A percentile compares a stretch with the other conserved stretches of the same genome.
Conservation (phyloP, 1,284 basidiomycete genomes). For the Sanghuangporus baumii region DNA sequence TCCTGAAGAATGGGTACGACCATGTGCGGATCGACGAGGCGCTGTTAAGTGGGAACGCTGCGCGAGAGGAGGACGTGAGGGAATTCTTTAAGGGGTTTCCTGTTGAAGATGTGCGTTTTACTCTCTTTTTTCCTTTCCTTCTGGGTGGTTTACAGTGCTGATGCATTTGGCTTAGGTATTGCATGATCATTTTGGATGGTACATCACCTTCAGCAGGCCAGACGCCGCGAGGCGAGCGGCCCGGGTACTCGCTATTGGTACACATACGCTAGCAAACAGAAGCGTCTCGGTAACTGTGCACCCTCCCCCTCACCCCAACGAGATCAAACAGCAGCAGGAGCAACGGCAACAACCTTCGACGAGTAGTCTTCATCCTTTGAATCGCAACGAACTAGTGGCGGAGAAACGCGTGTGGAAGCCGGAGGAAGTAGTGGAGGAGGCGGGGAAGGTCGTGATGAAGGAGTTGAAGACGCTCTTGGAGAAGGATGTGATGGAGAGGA, state of each 20-base stretch:
- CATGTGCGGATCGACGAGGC: constrained; percentile 55
- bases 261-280: constrained; percentile 51
- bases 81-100: constrained; percentile 57
- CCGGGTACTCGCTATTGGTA: constrained; percentile 46
- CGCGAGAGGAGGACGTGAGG: constrained; percentile 57
- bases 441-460: constrained; percentile 52
- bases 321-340: neutral
- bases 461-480: constrained; percentile 59
- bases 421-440: constrained; percentile 55
- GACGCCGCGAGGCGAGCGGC: constrained; percentile 58
- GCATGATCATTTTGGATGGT: constrained; percentile 61
- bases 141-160: neutral
- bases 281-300: constrained; percentile 53
- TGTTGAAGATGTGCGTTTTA: constrained; percentile 53
- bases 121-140: constrained; percentile 2
- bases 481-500: constrained; percentile 64
- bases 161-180: constrained; percentile 43
- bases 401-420: constrained; percentile 38
- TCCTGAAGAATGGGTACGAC: constrained; percentile 57
- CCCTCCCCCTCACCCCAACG: constrained; percentile 33
- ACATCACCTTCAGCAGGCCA: constrained; percentile 58
- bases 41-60: constrained; percentile 39
- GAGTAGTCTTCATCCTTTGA: too few species aligned
- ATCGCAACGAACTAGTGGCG: neutral
- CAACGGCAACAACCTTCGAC: too few species aligned